Evolutionary conservation across 208 protist genomes (phyloP), one percentile per base, ranked within the genome.

Genomic region (Endotrypanum monterogeii): DNA sequence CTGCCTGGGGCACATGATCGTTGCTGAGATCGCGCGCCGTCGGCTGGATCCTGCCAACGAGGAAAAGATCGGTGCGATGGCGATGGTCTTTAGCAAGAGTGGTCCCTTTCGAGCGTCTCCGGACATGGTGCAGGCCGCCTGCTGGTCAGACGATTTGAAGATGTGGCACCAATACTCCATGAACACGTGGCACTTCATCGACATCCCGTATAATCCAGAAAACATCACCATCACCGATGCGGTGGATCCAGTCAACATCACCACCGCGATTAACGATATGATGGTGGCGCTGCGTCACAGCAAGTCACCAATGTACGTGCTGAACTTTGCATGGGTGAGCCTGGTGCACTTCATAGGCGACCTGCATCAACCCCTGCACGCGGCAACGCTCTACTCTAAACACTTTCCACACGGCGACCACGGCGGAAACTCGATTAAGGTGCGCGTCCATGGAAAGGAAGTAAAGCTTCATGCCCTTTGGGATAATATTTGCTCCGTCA

Each of bases 131-230:
- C 86, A 96, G 63, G 66, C 77, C 0, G 79, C 90, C 5, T 96
- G 91, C 84, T 97, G 93, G 91, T 50, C 91, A 8, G 93, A 97
- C 65, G 93, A 97, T 61, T 55, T 92, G 16, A 93, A 91, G 74
- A 35, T 50, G 14, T 91, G 80, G 80, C 79, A 83, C 25, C 86
- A 92, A 60, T 69, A 71, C 48, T 80, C 82, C 23, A 96, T 96
- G 89, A 54, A 55, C 12, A 44, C 60, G 5, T 97, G 93, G 91
- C 93, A 97, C 86, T 97, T 71, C 70, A 85, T 90, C 12, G 83
- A 89, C 69, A 70, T 41, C 4, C 87, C 87, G 1, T 94, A 94
- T 77, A 86, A 91, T 57, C 88, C 88, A 14, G 66, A 87, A 6
- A 82, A 85, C 41, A 55, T 90, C 35, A 46, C 67, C 8, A 76